Conservation (phyloP, 495 filamentous ascomycete species). For the Hypoxylon cercidicola region DNA sequence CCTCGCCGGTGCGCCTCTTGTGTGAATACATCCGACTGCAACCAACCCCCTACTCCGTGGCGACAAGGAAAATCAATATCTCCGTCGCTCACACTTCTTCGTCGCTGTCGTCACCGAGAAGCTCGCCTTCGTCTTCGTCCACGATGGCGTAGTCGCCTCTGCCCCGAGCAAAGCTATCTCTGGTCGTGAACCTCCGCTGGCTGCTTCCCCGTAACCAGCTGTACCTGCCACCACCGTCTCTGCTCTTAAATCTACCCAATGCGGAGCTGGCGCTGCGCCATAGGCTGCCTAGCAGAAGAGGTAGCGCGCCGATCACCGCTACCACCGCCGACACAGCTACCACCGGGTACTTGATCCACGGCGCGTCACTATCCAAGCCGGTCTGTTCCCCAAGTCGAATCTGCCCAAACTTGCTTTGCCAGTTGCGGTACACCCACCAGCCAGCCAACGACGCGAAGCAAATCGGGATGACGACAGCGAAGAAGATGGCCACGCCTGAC, state of each 20-base stretch:
- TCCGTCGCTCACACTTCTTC: constrained; percentile 72
- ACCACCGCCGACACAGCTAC: constrained; percentile 79
- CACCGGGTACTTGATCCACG: constrained; percentile 81
- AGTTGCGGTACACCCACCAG: constrained; percentile 87
- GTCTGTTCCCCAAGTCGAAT: constrained; percentile 81
- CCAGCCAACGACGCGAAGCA: constrained; percentile 73
- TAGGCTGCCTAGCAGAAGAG: constrained; percentile 71
- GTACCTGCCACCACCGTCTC: constrained; percentile 51
- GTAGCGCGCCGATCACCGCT: constrained; percentile 78
- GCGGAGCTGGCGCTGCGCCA: constrained; percentile 68
- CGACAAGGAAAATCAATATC: not conserved
- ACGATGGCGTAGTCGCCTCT: constrained; percentile 86
- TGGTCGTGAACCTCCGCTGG: constrained; percentile 76
- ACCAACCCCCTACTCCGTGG: not conserved
- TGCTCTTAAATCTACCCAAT: constrained; percentile 56
- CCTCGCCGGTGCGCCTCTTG: constrained; percentile 33
- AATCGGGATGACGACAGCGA: constrained; percentile 81
- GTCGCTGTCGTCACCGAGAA: constrained; percentile 92
- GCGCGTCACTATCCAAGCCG: constrained; percentile 69
- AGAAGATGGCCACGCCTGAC: constrained; percentile 81
- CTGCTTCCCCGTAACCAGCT: constrained; percentile 59
- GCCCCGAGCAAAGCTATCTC: constrained; percentile 85
- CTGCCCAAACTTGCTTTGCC: constrained; percentile 89
- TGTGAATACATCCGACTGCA: constrained; percentile 29
- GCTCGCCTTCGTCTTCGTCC: constrained; percentile 91